Evolutionary conservation across 2,329 filamentous ascomycete species (phyloP), one percentile per base, ranked within the genome.

Genomic region (Aschersonia sp.): DNA sequence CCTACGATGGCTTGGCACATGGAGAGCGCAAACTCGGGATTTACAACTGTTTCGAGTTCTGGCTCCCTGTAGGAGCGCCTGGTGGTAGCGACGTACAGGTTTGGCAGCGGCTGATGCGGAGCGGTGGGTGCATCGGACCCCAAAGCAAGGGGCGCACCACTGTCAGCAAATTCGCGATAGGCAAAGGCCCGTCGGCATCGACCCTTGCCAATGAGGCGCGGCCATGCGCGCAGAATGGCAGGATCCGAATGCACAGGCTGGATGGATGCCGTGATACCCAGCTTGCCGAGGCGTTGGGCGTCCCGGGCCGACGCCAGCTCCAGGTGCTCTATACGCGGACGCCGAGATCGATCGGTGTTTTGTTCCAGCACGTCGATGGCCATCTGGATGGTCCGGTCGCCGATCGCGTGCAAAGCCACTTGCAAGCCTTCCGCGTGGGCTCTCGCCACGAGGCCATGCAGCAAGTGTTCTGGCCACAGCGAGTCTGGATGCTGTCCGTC

Each of bases 301-400:
- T 83, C 79, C 48, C 67, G 64, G 0, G 67, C 65, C 0, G 68
- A 69, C 0, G 78, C 68, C 32, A 83, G 67, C 57, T 83, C 79
- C 4, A 83, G 63, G 56, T 83, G 79, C 60, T 83, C 79, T 53
- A 83, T 78, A 12, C 79, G 70, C 46, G 80, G 79, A 2, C 79
- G 69, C 6, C 70, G 68, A 0, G 64, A 67, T 0, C 69, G 66
- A 51, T 61, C 63, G 0, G 62, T 66, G 45, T 62, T 65, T 50
- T 55, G 60, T 22, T 62, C 72, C 12, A 83, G 66, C 0, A 69
- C 69, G 52, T 82, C 72, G 49, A 83, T 69, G 6, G 76, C 78
- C 51, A 73, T 73, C 40, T 62, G 65, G 31, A 81, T 67, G 1
- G 79, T 77, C 14, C 65, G 64, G 55, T 83, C 78, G 41, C 79